phyloP scores from a whole-genome alignment of 306 rosid species.

The Cyamopsis tetragonoloba region DNA sequence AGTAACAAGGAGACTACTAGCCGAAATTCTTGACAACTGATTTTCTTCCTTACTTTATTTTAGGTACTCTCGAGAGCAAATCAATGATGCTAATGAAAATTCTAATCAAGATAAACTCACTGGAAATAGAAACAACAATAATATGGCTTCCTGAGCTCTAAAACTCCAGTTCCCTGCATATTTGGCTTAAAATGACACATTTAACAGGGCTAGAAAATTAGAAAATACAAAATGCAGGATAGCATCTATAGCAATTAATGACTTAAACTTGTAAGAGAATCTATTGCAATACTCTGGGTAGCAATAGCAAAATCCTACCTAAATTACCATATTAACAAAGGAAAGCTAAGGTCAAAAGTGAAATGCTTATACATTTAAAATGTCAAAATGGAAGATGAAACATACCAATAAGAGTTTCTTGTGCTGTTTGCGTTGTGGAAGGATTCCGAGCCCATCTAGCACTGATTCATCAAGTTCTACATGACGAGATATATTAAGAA shows the following conservation, averaged over 20 bases:
- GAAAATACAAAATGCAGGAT: background rate
- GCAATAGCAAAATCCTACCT: slow-evolving; percentile 3
- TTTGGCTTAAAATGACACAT: background rate
- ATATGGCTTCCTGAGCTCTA: background rate
- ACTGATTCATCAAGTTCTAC: slow-evolving; percentile 86
- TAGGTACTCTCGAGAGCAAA: background rate
- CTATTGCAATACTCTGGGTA: background rate
- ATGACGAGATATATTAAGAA: slow-evolving; percentile 30
- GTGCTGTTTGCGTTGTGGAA: slow-evolving; percentile 90
- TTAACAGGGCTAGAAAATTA: background rate
- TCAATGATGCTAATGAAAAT: slow-evolving; percentile 15
- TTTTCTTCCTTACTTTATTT: background rate
- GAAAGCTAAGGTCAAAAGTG: slow-evolving; percentile 6
- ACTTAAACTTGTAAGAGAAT: background rate
- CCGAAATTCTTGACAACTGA: background rate
- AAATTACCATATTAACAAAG: slow-evolving; percentile 14
- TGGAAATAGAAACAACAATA: background rate
- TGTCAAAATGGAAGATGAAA: slow-evolving; percentile 10
- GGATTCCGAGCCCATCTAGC: slow-evolving; percentile 91
- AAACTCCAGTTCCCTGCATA: background rate
- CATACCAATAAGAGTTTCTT: slow-evolving; percentile 83
- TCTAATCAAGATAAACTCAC: background rate
- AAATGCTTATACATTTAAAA: slow-evolving; percentile 17
- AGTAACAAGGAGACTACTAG: background rate
- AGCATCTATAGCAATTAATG: background rate